Conservation (phyloP, 768 basidiomycete genomes). For the Leccinum obscurum region DNA sequence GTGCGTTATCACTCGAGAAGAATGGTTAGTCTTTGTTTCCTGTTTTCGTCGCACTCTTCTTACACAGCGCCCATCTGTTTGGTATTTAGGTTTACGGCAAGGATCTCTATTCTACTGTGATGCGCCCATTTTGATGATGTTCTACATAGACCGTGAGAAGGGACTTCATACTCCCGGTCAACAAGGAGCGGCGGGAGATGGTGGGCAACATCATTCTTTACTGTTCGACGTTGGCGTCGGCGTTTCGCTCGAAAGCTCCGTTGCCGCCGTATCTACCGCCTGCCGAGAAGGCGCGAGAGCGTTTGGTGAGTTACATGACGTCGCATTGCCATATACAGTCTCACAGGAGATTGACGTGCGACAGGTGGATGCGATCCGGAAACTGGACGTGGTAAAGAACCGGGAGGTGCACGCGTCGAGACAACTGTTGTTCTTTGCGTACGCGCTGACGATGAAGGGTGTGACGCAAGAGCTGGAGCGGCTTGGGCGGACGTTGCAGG, state of each 20-base stretch:
- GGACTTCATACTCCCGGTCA: slow-evolving; percentile 92
- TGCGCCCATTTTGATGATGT: background rate
- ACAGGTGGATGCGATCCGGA: slow-evolving; percentile 80
- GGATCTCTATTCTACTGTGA: slow-evolving; percentile 16
- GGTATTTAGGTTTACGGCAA: slow-evolving; percentile 67
- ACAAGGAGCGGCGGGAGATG: slow-evolving; percentile 88
- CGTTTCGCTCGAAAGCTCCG: slow-evolving; percentile 84
- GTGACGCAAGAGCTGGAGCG: slow-evolving; percentile 87
- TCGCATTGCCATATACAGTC: background rate
- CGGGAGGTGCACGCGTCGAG: slow-evolving; percentile 79
- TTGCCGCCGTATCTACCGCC: slow-evolving; percentile 97
- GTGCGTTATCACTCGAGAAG: slow-evolving; percentile 93
- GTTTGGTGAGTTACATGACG: slow-evolving; percentile 53
- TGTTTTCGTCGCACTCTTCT: slow-evolving; percentile 11
- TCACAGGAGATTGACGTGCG: background rate
- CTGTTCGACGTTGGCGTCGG: slow-evolving; percentile 76
- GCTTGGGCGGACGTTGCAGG: slow-evolving; percentile 79
- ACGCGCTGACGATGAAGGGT: slow-evolving; percentile 91
- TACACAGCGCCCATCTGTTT: background rate
- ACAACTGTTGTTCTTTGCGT: slow-evolving; percentile 91
- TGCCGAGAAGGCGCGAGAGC: slow-evolving; percentile 79
- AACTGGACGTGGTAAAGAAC: slow-evolving; percentile 84
- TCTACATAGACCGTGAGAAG: slow-evolving; percentile 63
- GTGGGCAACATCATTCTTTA: slow-evolving; percentile 92
- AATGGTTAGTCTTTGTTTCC: slow-evolving; percentile 60